These are phyloP conservation scores for Cenchrus purpureus DNA, from an alignment of 176 grass and related monocot genomes.

Conservation along the genomic window DNA sequence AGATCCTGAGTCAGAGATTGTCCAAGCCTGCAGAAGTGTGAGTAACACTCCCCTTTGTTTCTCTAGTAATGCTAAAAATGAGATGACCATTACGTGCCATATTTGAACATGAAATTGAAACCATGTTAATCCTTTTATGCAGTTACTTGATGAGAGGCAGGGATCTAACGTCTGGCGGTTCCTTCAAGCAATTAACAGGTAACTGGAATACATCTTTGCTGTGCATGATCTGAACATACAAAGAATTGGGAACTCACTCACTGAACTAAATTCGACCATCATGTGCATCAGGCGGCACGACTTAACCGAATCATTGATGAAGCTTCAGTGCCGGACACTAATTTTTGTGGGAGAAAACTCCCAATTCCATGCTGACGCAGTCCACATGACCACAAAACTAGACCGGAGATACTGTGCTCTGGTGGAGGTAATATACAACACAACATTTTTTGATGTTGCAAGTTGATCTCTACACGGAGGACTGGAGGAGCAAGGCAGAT, in stretches of 20 bases:
- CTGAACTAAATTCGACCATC: not conserved
- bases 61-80: constrained; percentile 12
- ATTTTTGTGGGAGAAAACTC: constrained; percentile 94
- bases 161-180: constrained; percentile 83
- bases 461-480: not conserved
- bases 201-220: constrained; percentile 32
- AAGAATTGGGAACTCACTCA: not conserved
- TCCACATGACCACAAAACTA: constrained; percentile 88
- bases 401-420: constrained; percentile 76
- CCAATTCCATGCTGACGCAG: constrained; percentile 71
- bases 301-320: constrained; percentile 77
- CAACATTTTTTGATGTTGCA: not conserved
- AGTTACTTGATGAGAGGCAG: constrained; percentile 89
- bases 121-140: constrained; percentile 36
- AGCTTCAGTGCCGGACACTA: constrained; percentile 80
- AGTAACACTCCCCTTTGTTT: constrained; percentile 33
- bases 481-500: not conserved
- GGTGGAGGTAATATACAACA: constrained; percentile 67
- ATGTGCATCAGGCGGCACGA: constrained; percentile 67
- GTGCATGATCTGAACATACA: not conserved
- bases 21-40: constrained; percentile 98
- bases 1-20: constrained; percentile 86
- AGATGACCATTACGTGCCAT: not conserved
- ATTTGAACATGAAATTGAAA: constrained; percentile 10
- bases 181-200: constrained; percentile 87